Evolutionary conservation across 495 filamentous ascomycete species (phyloP).

Genomic region (Ascodesmis nigricans): DNA sequence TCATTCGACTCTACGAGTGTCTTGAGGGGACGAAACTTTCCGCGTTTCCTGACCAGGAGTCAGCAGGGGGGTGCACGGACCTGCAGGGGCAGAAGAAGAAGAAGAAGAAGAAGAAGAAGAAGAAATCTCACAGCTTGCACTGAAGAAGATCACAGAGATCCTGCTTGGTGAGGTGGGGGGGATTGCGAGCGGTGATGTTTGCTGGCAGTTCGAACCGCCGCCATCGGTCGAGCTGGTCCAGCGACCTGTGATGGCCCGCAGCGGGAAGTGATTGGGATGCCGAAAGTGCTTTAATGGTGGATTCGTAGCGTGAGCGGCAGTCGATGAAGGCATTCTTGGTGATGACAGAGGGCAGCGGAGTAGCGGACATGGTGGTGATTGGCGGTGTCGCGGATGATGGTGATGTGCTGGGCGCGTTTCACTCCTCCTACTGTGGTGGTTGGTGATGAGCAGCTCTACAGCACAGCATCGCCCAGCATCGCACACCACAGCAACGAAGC

Average conservation of each 20-base stretch:
- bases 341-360: conserved; percentile 1
- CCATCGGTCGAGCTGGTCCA: conserved; percentile 9
- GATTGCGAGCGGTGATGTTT: conserved; percentile 1
- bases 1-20: conserved; percentile 26
- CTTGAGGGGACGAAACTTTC: conserved; percentile 29
- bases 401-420: no score
- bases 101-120: background rate
- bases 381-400: no score
- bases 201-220: conserved; percentile 2
- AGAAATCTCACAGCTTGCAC: conserved; percentile 21
- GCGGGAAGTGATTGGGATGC: conserved; percentile 1
- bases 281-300: conserved; percentile 4
- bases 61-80: background rate
- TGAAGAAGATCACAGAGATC: conserved; percentile 19
- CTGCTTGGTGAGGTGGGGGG: conserved; percentile 10
- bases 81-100: background rate
- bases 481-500: no score
- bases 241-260: background rate
- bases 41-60: conserved; percentile 26
- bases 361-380: conserved; percentile 3
- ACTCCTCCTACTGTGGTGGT: no score
- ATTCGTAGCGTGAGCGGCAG: conserved; percentile 5
- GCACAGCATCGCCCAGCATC: no score
- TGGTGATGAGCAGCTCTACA: no score
- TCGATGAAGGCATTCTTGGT: conserved; percentile 5